These are phyloP conservation scores for Clavariopsis aquatica DNA, from an alignment of 495 filamentous ascomycete species.

Conservation along the genomic window DNA sequence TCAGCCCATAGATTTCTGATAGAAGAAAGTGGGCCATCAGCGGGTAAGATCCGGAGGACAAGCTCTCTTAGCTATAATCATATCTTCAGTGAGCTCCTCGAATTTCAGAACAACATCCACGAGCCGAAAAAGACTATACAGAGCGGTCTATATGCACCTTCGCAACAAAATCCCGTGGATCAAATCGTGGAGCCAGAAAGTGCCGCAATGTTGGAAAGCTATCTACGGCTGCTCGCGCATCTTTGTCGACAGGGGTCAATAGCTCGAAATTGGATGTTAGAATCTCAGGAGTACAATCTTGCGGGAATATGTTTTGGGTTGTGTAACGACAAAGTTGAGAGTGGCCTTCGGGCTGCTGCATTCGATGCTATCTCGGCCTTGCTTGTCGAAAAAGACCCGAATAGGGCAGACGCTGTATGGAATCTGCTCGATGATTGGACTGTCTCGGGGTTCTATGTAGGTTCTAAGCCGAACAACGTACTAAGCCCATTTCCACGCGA, in stretches of 20 bases:
- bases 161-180: conserved; percentile 62
- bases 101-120: conserved; percentile 67
- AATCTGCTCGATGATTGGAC: conserved; percentile 67
- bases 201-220: conserved; percentile 88
- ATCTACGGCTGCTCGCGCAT: conserved; percentile 81
- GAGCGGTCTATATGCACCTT: conserved; percentile 56
- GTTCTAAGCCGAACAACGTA: conserved; percentile 37
- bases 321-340: conserved; percentile 66
- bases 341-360: conserved; percentile 72
- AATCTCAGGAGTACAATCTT: conserved; percentile 60
- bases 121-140: conserved; percentile 61
- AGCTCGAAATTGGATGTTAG: conserved; percentile 69
- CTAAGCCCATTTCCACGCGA: conserved; percentile 39
- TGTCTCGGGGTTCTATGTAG: conserved; percentile 29
- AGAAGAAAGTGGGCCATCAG: conserved; percentile 74
- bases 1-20: conserved; percentile 84
- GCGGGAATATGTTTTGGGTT: conserved; percentile 68
- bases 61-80: conserved; percentile 85
- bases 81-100: conserved; percentile 85
- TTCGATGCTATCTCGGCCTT: conserved; percentile 70
- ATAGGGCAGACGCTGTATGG: conserved; percentile 68
- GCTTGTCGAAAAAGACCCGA: conserved; percentile 63
- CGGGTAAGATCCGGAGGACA: conserved; percentile 73
- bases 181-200: conserved; percentile 79
- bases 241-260: conserved; percentile 65